Conservation (phyloP, 495 filamentous ascomycete genomes). For the Chaetomium fimeti region DNA sequence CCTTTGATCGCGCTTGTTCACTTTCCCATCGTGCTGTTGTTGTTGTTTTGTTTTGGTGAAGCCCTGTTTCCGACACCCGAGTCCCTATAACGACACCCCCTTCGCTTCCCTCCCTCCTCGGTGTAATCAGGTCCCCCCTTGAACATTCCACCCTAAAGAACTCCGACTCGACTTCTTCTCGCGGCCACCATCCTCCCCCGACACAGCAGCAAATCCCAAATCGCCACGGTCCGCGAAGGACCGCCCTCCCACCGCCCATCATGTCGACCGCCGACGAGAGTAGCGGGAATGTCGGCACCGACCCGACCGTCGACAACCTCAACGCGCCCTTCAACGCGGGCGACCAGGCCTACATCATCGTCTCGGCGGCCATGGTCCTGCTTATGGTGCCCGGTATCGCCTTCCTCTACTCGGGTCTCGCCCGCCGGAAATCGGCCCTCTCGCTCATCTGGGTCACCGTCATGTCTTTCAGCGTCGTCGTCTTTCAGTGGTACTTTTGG, state of each 20-base stretch:
- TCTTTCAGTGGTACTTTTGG: conserved; percentile 99
- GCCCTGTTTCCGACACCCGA: conserved; percentile 3
- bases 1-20: conserved; percentile 5
- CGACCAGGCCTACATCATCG: conserved; percentile 80
- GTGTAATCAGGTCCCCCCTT: background rate
- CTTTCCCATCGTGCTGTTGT: conserved; percentile 5
- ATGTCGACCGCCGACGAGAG: conserved; percentile 22
- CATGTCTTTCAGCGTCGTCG: conserved; percentile 83
- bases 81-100: conserved; percentile 7
- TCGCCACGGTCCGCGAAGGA: conserved; percentile 1
- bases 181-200: background rate
- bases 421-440: conserved; percentile 89
- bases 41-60: background rate
- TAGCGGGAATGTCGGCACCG: conserved; percentile 14
- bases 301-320: conserved; percentile 65
- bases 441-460: conserved; percentile 94
- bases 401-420: conserved; percentile 98
- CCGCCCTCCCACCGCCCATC: conserved; percentile 9
- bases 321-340: conserved; percentile 69
- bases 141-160: background rate
- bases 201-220: background rate
- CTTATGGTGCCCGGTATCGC: conserved; percentile 94
- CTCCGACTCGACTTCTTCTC: background rate
- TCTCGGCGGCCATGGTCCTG: conserved; percentile 91
- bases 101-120: background rate